phyloP scores from a whole-genome alignment of 805 yeast species.

The Candida bentonensis region DNA sequence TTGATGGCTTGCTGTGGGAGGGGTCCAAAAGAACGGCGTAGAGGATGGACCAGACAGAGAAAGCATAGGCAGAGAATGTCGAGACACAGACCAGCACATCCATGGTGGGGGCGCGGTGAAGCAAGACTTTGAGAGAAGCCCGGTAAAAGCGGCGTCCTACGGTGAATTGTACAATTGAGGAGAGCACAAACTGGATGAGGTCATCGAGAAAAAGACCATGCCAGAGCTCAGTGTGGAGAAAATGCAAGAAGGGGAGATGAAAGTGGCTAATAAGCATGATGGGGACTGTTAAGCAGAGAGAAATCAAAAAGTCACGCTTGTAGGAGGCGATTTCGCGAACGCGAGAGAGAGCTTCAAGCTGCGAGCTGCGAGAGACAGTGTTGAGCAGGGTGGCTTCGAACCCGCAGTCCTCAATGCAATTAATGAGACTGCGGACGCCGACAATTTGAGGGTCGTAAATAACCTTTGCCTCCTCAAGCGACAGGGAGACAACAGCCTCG shows the following conservation, averaged over 20 bases:
- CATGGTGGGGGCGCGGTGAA: conserved; percentile 72
- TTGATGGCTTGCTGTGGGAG: conserved; percentile 38
- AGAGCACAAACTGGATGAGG: conserved; percentile 41
- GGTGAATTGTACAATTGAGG: conserved; percentile 47
- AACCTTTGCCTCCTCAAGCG: conserved; percentile 42
- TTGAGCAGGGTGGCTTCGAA: conserved; percentile 36
- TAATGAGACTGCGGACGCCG: conserved; percentile 52
- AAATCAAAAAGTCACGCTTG: conserved; percentile 39
- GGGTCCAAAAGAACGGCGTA: conserved; percentile 18
- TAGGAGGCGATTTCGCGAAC: conserved; percentile 62
- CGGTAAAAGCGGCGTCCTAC: conserved; percentile 57
- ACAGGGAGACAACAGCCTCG: conserved; percentile 34
- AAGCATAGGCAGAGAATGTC: conserved; percentile 62
- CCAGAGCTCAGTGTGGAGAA: conserved; percentile 26
- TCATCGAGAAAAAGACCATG: conserved; percentile 57
- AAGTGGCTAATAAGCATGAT: conserved; percentile 28
- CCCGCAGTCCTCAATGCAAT: conserved; percentile 36
- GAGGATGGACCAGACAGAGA: conserved; percentile 52
- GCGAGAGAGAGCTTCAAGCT: conserved; percentile 53
- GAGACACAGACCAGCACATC: conserved; percentile 79
- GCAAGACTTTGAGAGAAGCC: conserved; percentile 50
- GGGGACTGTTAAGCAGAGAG: conserved; percentile 49
- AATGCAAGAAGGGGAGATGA: conserved; percentile 18
- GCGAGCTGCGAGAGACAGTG: conserved; percentile 46
- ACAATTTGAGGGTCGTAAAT: conserved; percentile 31